A percentile compares a stretch with the other conserved stretches of the same genome.
phyloP scores from a whole-genome alignment of 306 rosid species.

The Comarum palustre region DNA sequence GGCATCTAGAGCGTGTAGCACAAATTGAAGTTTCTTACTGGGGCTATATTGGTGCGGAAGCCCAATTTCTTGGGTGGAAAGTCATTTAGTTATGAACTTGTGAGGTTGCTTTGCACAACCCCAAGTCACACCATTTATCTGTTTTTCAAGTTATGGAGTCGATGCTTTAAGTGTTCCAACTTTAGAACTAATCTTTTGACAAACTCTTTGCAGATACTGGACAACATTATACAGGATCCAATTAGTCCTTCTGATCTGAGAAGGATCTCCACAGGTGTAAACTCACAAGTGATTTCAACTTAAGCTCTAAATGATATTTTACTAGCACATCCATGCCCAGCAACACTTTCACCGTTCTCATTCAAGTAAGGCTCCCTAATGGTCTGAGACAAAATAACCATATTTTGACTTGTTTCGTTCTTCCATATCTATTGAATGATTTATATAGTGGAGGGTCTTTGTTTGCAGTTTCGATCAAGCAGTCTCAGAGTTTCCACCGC shows the following conservation, averaged over 20 bases:
- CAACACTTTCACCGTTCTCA: conserved; percentile 74
- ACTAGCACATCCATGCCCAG: conserved; percentile 83
- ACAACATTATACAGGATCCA: conserved; percentile 52
- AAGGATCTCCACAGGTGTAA: conserved; percentile 55
- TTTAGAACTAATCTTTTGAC: neutral
- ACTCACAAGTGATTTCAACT: conserved; percentile 43
- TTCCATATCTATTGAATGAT: neutral
- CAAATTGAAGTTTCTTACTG: neutral
- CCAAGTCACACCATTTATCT: neutral
- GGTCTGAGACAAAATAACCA: neutral
- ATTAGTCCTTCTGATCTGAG: conserved; percentile 52
- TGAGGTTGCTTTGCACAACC: neutral
- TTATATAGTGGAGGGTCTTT: conserved; percentile 1
- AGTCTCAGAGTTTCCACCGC: conserved; percentile 87
- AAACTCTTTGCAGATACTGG: conserved; percentile 60
- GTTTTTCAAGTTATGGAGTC: neutral
- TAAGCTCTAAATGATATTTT: conserved; percentile 82
- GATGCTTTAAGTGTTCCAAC: neutral
- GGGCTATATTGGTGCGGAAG: neutral
- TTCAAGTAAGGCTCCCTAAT: conserved; percentile 46
- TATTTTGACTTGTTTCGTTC: neutral
- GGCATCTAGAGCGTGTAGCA: neutral
- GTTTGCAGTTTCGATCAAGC: conserved; percentile 80
- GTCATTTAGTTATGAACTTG: neutral
- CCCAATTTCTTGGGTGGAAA: neutral